A percentile compares a stretch with the other conserved stretches of the same genome.
These are phyloP conservation scores for Colletotrichum lentis DNA, from an alignment of 2,329 filamentous ascomycete genomes.

Conservation along the genomic window DNA sequence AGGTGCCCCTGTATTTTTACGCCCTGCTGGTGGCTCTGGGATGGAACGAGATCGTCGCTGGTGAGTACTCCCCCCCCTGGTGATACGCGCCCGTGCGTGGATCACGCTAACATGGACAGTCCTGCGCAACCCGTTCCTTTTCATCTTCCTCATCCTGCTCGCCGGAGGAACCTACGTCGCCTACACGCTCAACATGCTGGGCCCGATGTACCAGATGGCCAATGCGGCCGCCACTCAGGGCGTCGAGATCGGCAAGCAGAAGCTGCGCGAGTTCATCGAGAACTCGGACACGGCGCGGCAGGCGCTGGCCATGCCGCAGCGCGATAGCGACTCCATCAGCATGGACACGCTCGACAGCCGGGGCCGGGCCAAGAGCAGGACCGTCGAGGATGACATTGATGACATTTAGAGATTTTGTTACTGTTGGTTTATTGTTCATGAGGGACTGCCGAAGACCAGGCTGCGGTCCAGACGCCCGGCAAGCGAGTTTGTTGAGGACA, in stretches of 20 bases:
- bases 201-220: slow-evolving; percentile 93
- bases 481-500: slow-evolving; percentile 13
- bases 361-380: slow-evolving; percentile 64
- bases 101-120: slow-evolving; percentile 62
- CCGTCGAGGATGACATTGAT: slow-evolving; percentile 61
- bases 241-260: slow-evolving; percentile 89
- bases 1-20: slow-evolving; percentile 95
- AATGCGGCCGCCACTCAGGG: slow-evolving; percentile 89
- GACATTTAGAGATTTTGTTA: slow-evolving; percentile 56
- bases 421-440: slow-evolving; percentile 2
- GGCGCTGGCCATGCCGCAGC: slow-evolving; percentile 77
- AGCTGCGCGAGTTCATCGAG: slow-evolving; percentile 88
- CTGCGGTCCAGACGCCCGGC: slow-evolving; percentile 27
- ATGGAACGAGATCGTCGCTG: slow-evolving; percentile 98
- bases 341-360: slow-evolving; percentile 68
- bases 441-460: slow-evolving; percentile 13
- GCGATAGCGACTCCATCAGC: slow-evolving; percentile 59
- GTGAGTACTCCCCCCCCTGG: slow-evolving; percentile 62
- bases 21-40: slow-evolving; percentile 85
- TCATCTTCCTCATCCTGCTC: slow-evolving; percentile 83
- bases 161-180: slow-evolving; percentile 84
- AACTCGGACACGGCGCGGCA: slow-evolving; percentile 84
- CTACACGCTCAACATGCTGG: slow-evolving; percentile 93
- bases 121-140: slow-evolving; percentile 90
- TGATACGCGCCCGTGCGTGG: not conserved